Evolutionary conservation across 371 early-diverging fungal genomes (phyloP).

Genomic region (Mucor lusitanicus): DNA sequence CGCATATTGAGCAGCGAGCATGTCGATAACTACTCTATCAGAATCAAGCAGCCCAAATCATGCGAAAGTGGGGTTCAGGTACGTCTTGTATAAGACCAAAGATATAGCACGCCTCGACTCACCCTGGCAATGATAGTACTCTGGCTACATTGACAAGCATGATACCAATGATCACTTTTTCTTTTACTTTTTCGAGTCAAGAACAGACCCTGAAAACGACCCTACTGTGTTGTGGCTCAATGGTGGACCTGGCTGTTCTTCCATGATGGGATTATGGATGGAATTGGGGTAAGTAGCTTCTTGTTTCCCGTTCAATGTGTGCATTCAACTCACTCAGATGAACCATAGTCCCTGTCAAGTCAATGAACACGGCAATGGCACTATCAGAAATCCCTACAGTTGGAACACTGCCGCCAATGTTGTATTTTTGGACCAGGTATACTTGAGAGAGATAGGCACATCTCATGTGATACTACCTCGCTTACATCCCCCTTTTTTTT

Average conservation of each 20-base stretch:
- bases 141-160: conserved; percentile 32
- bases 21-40: conserved; percentile 24
- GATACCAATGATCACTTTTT: conserved; percentile 66
- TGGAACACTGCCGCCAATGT: conserved; percentile 87
- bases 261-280: conserved; percentile 80
- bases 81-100: too few relatives aligned
- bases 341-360: conserved; percentile 63
- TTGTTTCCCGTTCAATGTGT: background rate
- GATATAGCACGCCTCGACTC: too few relatives aligned
- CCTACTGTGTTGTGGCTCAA: conserved; percentile 85
- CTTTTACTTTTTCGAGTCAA: conserved; percentile 89
- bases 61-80: conserved; percentile 35
- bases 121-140: conserved; percentile 20
- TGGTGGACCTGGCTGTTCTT: conserved; percentile 89
- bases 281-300: conserved; percentile 58
- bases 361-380: conserved; percentile 55
- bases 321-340: too few relatives aligned
- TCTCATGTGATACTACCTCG: background rate
- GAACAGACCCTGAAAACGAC: conserved; percentile 68
- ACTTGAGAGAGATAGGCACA: too few relatives aligned
- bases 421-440: conserved; percentile 80
- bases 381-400: conserved; percentile 60
- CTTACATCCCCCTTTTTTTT: too few relatives aligned
- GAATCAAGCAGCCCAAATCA: conserved; percentile 32
- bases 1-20: conserved; percentile 8